Base-by-base conservation (phyloP, 1,284 basidiomycete species). In the Meira miltonrushii region DNA sequence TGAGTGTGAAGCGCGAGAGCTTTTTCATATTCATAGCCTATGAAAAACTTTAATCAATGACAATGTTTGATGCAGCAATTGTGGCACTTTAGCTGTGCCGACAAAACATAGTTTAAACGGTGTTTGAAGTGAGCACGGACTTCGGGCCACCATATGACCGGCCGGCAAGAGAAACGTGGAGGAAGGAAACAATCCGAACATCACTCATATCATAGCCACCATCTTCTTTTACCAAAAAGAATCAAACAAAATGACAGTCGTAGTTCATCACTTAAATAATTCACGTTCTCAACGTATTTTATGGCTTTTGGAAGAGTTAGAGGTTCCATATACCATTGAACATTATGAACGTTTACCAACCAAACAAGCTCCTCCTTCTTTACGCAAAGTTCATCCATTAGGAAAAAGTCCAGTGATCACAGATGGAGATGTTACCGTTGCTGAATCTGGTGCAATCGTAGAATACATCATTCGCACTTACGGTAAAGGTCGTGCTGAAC, bases 251-350 rank as follows among this genome's bases (percentile, higher is more conserved):
- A 53, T 53, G 50, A 28, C 28, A 13, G 5, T 53, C 23, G 15
- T 15, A 19, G 50, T 53, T 37, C 75, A 78, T 54, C 74, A 78
- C 48, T 62, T 78, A 43, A 71, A 76, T 55, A 58, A 78, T 60
- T 75, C 72, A 23, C 69, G 74, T 48, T 74, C 71, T 12, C 75
- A 78, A 64, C 69, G 75, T 19, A 61, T 78, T 39, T 74, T 78
- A 17, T 76, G 74, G 74, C 52, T 77, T 38, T 69, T 78, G 48
- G 75, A 78, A 61, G 74, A 78, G 64, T 66, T 77, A 54, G 69
- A 52, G 17, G 51, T 75, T 43, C 64, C 62, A 13, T 78, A 77
- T 54, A 65, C 71, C 61, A 69, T 77, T 61, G 69, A 75, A 50
- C 62, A 63, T 56, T 74, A 77, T 60, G 19, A 68, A 57, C 67